Base-by-base conservation (phyloP, 176 grass and related monocot genomes). In the Juncus effusus region DNA sequence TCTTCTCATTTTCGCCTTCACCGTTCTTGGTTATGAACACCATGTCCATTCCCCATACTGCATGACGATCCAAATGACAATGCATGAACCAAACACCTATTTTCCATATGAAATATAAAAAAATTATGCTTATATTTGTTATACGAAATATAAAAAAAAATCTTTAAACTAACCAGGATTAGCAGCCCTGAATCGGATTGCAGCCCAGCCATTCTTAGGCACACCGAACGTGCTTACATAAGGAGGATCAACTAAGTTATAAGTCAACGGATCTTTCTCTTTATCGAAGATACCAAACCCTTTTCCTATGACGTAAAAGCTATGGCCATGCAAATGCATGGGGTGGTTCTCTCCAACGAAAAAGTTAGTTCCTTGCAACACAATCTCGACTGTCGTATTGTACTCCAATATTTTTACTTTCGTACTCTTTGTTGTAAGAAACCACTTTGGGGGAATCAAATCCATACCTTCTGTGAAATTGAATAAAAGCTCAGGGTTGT, bases 261-360 rank as follows among this genome's bases (percentile, higher is more conserved):
- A 96, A 51, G 14, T 51, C 50, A 13, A 42, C 2, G 3, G 37
- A 5, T 45, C 54, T 65, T 78, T 78, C 36, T 63, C 64, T 3
- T 74, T 51, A 0, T 80, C 5, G 42, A 84, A 96, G 75, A 60
- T 64, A 8, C 87, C 87, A 36, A 78, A 39, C 4, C 91, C 91
- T 75, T 84, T 84, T 7, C 79, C 91, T 3, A 96, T 56, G 13
- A 91, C 87, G 63, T 87, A 96, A 84, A 96, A 96, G 62, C 90
- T 91, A 74, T 76, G 90, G 10, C 87, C 84, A 13, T 96, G 91
- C 58, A 96, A 67, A 74, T 96, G 91, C 56, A 96, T 76, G 1
- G 87, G 91, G 79, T 96, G 91, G 87, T 78, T 90, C 79, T 96
- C 91, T 44, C 71, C 55, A 8, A 71, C 41, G 3, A 77, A 70